These are phyloP conservation scores for Zymoseptoria crescenta DNA, from an alignment of 2,329 filamentous ascomycete genomes.

Conservation along the genomic window DNA sequence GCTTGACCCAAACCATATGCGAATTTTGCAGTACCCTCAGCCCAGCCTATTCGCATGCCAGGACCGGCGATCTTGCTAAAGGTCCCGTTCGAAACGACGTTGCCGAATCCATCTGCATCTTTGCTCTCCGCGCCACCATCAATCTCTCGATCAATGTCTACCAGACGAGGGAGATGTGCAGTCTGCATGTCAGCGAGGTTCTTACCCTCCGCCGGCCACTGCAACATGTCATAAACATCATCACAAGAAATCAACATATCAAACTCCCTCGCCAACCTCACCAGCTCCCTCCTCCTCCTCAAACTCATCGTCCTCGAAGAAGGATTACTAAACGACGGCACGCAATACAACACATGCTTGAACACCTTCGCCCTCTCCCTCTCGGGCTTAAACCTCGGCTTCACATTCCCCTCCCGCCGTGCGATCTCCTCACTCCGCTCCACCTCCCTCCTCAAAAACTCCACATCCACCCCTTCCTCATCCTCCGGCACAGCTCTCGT, in stretches of 20 bases:
- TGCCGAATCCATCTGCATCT: constrained; percentile 59
- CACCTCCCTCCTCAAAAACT: constrained; percentile 47
- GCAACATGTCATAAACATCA: constrained; percentile 90
- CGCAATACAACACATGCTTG: constrained; percentile 74
- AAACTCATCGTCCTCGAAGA: constrained; percentile 75
- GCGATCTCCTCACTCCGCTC: constrained; percentile 40
- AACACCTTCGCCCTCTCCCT: constrained; percentile 67
- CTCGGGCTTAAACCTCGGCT: constrained; percentile 42
- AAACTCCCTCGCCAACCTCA: constrained; percentile 67
- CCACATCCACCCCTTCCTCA: constrained; percentile 66
- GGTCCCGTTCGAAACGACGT: constrained; percentile 76
- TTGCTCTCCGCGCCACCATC: constrained; percentile 46
- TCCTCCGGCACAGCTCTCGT: constrained; percentile 69
- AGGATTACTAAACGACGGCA: constrained; percentile 84
- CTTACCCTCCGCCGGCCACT: constrained; percentile 53
- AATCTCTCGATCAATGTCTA: constrained; percentile 67
- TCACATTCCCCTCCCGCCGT: constrained; percentile 12
- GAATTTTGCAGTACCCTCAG: constrained; percentile 60
- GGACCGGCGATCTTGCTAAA: constrained; percentile 85
- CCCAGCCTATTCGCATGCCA: constrained; percentile 81
- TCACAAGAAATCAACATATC: constrained; percentile 80
- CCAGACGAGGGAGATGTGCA: constrained; percentile 58
- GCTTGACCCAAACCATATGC: constrained; percentile 52
- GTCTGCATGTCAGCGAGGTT: constrained; percentile 20
- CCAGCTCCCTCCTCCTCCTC: constrained; percentile 56